Percentiles rank a stretch among this genome's conserved stretches.
These are phyloP conservation scores for Microdochium trichocladiopsis DNA, from an alignment of 2,329 filamentous ascomycete species.

Conservation along the genomic window DNA sequence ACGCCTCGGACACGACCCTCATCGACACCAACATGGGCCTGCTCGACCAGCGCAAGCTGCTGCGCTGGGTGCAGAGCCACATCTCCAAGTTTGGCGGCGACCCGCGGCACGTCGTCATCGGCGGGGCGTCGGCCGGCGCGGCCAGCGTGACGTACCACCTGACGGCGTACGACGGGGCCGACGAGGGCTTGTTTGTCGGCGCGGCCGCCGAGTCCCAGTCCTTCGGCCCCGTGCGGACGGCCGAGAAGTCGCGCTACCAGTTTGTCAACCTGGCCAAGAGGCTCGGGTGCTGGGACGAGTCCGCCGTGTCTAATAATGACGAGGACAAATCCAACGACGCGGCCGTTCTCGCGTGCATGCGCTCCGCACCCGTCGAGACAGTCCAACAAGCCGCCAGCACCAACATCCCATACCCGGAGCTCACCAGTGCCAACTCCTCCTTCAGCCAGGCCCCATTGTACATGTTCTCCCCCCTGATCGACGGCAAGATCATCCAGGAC, in stretches of 20 bases:
- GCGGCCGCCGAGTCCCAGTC: constrained; percentile 44
- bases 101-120: constrained; percentile 59
- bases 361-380: constrained; percentile 28
- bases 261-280: constrained; percentile 39
- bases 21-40: constrained; percentile 62
- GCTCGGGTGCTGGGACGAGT: constrained; percentile 25
- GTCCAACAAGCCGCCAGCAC: constrained; percentile 35
- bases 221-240: constrained; percentile 38
- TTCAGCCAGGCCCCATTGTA: constrained; percentile 30
- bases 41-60: constrained; percentile 60
- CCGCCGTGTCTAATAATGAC: neutral
- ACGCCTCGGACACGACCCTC: constrained; percentile 26
- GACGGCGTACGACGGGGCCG: constrained; percentile 41
- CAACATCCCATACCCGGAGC: constrained; percentile 29
- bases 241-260: constrained; percentile 41
- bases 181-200: constrained; percentile 42
- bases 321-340: constrained; percentile 9
- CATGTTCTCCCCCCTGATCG: constrained; percentile 48
- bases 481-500: constrained; percentile 43
- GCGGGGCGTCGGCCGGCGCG: constrained; percentile 62
- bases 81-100: constrained; percentile 64
- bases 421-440: neutral
- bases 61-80: constrained; percentile 63
- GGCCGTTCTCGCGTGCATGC: constrained; percentile 37
- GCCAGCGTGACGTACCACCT: constrained; percentile 60